A percentile compares a stretch with the other conserved stretches of the same genome.
Evolutionary conservation across 140 eudicot species (phyloP).

Genomic region (Oenanthe javanica): DNA sequence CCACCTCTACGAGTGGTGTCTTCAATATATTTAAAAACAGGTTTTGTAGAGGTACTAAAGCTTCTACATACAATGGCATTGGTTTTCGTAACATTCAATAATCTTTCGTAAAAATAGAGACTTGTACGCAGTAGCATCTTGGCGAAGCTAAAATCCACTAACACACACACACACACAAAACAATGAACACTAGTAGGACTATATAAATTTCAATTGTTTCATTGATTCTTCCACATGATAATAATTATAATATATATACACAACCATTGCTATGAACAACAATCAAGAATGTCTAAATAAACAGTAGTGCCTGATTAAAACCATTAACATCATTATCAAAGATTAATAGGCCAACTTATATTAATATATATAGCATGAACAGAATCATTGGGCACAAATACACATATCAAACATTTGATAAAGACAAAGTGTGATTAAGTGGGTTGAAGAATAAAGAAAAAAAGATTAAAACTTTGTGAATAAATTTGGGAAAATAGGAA

Average conservation of each 20-base stretch:
- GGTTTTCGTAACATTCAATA: not conserved
- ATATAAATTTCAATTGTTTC: not conserved
- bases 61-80: constrained; percentile 13
- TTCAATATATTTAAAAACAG: constrained; percentile 9
- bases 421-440: not conserved
- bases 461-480: not conserved
- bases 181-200: not conserved
- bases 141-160: not conserved
- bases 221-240: not conserved
- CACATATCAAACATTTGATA: not conserved
- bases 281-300: not conserved
- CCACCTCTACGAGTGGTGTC: not conserved
- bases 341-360: not conserved
- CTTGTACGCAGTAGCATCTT: constrained; percentile 33
- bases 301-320: not conserved
- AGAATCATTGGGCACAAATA: not conserved
- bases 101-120: constrained; percentile 14
- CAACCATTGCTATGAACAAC: not conserved
- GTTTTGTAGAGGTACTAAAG: constrained; percentile 13
- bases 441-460: not conserved
- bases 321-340: not conserved
- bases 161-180: not conserved
- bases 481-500: not conserved
- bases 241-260: not conserved
- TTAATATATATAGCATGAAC: not conserved